A percentile compares a stretch with the other conserved stretches of the same genome.
Evolutionary conservation across 148 eudicot species (phyloP).

Genomic region (Vaccinium myrtillus): DNA sequence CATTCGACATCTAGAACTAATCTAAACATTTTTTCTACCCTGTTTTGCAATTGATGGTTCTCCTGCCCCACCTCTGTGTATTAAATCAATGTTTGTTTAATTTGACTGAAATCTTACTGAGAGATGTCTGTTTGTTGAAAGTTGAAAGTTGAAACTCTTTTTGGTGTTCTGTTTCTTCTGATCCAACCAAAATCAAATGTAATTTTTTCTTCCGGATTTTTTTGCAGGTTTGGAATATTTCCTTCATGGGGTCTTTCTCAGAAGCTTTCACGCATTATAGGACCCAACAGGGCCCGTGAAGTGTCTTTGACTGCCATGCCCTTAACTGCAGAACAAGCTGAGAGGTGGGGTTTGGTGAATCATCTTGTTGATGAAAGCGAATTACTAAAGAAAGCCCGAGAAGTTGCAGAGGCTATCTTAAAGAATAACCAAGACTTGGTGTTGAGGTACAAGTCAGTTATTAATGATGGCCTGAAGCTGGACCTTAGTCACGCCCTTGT

Average conservation of each 20-base stretch:
- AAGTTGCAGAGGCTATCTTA: conserved; percentile 71
- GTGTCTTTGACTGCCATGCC: conserved; percentile 68
- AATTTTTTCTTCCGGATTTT: background rate
- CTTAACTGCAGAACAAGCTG: conserved; percentile 75
- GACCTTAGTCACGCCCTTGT: conserved; percentile 66
- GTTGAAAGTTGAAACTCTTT: background rate
- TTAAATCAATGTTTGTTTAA: background rate
- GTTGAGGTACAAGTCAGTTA: conserved; percentile 78
- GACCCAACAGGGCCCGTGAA: conserved; percentile 85
- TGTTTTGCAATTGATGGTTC: background rate
- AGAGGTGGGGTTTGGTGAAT: conserved; percentile 80
- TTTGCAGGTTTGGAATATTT: conserved; percentile 84
- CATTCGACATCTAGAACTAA: background rate
- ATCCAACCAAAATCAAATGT: background rate
- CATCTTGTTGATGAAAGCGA: conserved; percentile 72
- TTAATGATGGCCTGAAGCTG: conserved; percentile 84
- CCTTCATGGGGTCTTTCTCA: conserved; percentile 99
- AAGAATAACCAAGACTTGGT: conserved; percentile 82
- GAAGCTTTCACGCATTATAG: conserved; percentile 90
- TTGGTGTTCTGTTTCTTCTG: background rate
- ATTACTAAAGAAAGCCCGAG: conserved; percentile 66
- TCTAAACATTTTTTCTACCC: background rate
- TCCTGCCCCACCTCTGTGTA: background rate
- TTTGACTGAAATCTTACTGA: background rate
- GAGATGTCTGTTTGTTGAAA: background rate